These are phyloP conservation scores for Debaryomycetaceae sp. DNA, from an alignment of 1,139 yeast genomes.

Conservation along the genomic window DNA sequence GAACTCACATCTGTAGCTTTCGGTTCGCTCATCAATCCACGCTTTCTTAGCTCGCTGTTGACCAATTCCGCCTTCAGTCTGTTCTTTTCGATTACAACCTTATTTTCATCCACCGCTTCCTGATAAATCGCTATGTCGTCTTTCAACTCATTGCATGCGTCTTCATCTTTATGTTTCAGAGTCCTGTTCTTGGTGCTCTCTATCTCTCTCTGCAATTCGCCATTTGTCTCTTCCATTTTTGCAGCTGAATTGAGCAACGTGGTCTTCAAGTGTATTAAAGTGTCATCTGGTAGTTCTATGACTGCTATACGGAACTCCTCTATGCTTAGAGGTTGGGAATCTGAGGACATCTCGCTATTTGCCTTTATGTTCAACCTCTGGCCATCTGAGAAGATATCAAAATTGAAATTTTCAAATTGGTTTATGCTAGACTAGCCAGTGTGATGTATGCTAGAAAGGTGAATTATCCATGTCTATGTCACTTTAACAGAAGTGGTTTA, in stretches of 20 bases:
- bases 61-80: slow-evolving; percentile 19
- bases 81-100: slow-evolving; percentile 24
- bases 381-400: background rate
- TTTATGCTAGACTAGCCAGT: background rate
- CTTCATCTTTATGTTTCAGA: slow-evolving; percentile 7
- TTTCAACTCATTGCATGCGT: slow-evolving; percentile 10
- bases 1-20: background rate
- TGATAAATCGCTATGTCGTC: slow-evolving; percentile 26
- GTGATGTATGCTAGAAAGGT: background rate
- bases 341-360: slow-evolving; percentile 12
- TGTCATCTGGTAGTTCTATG: slow-evolving; percentile 32
- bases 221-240: slow-evolving; percentile 33
- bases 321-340: slow-evolving; percentile 23
- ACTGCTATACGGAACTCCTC: slow-evolving; percentile 28
- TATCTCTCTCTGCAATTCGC: slow-evolving; percentile 25
- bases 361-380: background rate
- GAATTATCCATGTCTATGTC: background rate
- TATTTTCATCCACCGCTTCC: slow-evolving; percentile 34
- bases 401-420: background rate
- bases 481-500: background rate
- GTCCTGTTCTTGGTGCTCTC: slow-evolving; percentile 9
- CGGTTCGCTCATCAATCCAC: slow-evolving; percentile 20
- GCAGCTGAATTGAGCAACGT: slow-evolving; percentile 25
- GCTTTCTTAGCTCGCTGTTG: slow-evolving; percentile 22
- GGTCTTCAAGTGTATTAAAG: slow-evolving; percentile 17